These are phyloP conservation scores for Boletus barrowsii DNA, from an alignment of 768 basidiomycete species.

Conservation along the genomic window DNA sequence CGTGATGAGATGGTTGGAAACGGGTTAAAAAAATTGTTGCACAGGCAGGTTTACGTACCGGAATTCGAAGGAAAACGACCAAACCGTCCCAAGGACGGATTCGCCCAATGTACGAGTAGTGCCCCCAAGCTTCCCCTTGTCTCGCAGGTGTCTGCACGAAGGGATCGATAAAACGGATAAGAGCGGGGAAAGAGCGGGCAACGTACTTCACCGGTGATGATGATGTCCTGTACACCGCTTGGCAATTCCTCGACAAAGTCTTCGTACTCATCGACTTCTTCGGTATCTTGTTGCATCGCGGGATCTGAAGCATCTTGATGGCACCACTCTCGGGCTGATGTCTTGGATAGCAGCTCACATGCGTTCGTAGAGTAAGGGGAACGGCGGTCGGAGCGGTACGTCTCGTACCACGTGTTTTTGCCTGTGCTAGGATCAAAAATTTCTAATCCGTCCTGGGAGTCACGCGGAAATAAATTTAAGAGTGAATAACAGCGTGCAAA, in stretches of 20 bases:
- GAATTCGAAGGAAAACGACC: slow-evolving; percentile 42
- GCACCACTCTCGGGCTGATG: slow-evolving; percentile 21
- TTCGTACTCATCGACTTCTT: slow-evolving; percentile 36
- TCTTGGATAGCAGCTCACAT: slow-evolving; percentile 25
- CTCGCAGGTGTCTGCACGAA: slow-evolving; percentile 38
- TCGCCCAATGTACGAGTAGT: slow-evolving; percentile 44
- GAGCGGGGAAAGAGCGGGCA: not conserved
- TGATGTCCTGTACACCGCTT: slow-evolving; percentile 48
- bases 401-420: slow-evolving; percentile 43
- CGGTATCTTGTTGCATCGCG: slow-evolving; percentile 21
- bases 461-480: slow-evolving; percentile 11
- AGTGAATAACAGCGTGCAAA: not conserved
- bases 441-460: slow-evolving; percentile 39
- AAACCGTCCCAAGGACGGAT: slow-evolving; percentile 52
- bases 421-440: slow-evolving; percentile 41
- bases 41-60: slow-evolving; percentile 33
- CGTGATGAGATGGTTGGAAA: slow-evolving; percentile 10
- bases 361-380: slow-evolving; percentile 37
- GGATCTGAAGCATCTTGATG: slow-evolving; percentile 20
- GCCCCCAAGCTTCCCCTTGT: slow-evolving; percentile 50
- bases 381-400: slow-evolving; percentile 38
- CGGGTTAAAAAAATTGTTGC: not conserved
- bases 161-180: not conserved
- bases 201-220: slow-evolving; percentile 50
- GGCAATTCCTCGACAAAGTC: slow-evolving; percentile 36